These are phyloP conservation scores for Tympanopsis confertula DNA, from an alignment of 2,329 filamentous ascomycete genomes.

Conservation along the genomic window DNA sequence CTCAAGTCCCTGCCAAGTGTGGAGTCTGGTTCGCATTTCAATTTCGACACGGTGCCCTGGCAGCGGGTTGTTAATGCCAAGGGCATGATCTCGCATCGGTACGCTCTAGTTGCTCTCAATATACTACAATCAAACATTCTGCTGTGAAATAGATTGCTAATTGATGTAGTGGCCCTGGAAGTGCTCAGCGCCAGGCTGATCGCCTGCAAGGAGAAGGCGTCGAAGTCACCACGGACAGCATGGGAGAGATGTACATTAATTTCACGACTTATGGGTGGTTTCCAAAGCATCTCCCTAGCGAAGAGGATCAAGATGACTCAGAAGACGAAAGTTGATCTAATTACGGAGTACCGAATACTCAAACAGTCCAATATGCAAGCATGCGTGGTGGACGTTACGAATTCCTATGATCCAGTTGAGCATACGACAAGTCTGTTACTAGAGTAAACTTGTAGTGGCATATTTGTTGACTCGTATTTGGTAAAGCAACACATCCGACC, in stretches of 20 bases:
- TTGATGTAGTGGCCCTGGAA: slow-evolving; percentile 19
- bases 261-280: slow-evolving; percentile 31
- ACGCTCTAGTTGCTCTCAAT: slow-evolving; percentile 9
- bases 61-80: slow-evolving; percentile 56
- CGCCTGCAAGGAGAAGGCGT: slow-evolving; percentile 26
- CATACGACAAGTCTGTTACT: no score
- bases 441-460: no score
- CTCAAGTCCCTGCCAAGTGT: slow-evolving; percentile 46
- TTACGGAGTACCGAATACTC: background rate
- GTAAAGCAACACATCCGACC: background rate
- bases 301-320: slow-evolving; percentile 13
- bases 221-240: slow-evolving; percentile 21
- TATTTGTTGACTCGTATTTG: no score
- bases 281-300: slow-evolving; percentile 34
- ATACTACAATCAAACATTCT: background rate
- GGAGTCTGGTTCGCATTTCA: slow-evolving; percentile 32
- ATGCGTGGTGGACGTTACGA: background rate
- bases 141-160: background rate
- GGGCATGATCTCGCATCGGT: slow-evolving; percentile 52
- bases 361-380: background rate
- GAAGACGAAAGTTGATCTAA: background rate
- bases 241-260: slow-evolving; percentile 29
- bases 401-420: no score
- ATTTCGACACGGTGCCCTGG: slow-evolving; percentile 53
- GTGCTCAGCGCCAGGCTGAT: slow-evolving; percentile 26